Base-by-base conservation (phyloP, 2,329 filamentous ascomycete species). In the Colletotrichum salicis region DNA sequence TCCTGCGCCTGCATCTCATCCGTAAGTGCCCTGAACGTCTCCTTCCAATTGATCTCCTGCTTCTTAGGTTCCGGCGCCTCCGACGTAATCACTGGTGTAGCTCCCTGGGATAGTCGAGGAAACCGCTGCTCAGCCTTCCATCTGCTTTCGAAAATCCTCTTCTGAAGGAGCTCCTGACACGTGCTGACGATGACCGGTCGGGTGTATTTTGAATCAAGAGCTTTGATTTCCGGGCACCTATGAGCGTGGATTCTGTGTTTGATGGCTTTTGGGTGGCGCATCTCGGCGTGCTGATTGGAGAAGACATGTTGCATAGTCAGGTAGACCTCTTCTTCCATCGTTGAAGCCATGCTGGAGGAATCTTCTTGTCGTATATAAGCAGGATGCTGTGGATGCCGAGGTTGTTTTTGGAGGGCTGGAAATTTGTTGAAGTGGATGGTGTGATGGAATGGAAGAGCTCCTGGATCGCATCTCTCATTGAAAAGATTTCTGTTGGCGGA, bases 381-480 rank as follows among this genome's bases (percentile, higher is more conserved):
- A 41, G 37, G 37, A 41, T 41, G 37, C 37, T 37, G 5, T 15
- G 1, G 0, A 13, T 37, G 1, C 35, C 1, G 0, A 37, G 35
- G 12, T 13, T 37, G 13, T 13, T 41, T 41, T 41, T 41, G 37
- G 37, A 19, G 37, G 13, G 2, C 13, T 15, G 7, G 37, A 15
- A 8, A 3, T 41, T 41, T 7, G 37, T 41, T 41, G 13, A 3
- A 15, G 13, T 41, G 13, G 13, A 41, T 41, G 13, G 5, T 41
- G 2, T 41, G 0, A 1, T 2, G 1, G 37, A 41, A 1, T 41
- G 1, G 0, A 41, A 41, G 37, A 0, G 13, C 15, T 19, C 41
- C 19, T 8, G 19, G 7, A 7, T 48, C 41, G 41, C 41, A 48
- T n/a, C 41, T 4, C 27, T 48, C 41, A n/a, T n/a, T 15, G 8